Conservation (phyloP, 1,284 basidiomycete species). For the Moesziomyces sp. region DNA sequence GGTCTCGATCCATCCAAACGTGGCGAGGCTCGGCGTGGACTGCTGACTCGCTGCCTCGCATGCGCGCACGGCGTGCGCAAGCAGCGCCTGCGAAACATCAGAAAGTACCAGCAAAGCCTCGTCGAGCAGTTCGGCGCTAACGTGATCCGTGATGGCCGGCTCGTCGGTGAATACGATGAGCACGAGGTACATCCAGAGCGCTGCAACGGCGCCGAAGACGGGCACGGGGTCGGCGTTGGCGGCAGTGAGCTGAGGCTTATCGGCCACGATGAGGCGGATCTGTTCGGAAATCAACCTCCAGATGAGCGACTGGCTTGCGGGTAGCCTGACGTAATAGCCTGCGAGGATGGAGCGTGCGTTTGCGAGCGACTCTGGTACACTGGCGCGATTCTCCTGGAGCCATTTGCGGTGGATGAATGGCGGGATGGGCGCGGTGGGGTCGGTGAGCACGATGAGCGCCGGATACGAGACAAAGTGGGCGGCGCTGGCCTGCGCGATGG, state of each 20-base stretch:
- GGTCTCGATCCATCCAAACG: slow-evolving; percentile 51
- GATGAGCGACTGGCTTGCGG: slow-evolving; percentile 51
- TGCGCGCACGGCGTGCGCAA: slow-evolving; percentile 12
- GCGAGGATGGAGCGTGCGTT: slow-evolving; percentile 55
- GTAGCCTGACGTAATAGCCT: slow-evolving; percentile 56
- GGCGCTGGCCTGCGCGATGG: slow-evolving; percentile 56
- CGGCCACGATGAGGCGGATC: slow-evolving; percentile 21
- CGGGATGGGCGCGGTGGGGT: slow-evolving; percentile 59
- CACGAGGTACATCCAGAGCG: slow-evolving; percentile 61
- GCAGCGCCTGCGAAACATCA: slow-evolving; percentile 37
- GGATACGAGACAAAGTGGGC: slow-evolving; percentile 60
- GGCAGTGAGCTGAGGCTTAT: slow-evolving; percentile 11
- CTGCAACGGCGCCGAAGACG: slow-evolving; percentile 50
- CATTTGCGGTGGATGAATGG: slow-evolving; percentile 61
- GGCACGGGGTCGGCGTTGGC: slow-evolving; percentile 23
- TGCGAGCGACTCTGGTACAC: slow-evolving; percentile 50
- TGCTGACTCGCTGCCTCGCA: slow-evolving; percentile 10
- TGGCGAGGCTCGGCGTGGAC: slow-evolving; percentile 12
- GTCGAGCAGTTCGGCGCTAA: slow-evolving; percentile 47
- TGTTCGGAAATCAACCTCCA: slow-evolving; percentile 54
- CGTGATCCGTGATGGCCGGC: slow-evolving; percentile 37
- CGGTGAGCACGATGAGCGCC: slow-evolving; percentile 59
- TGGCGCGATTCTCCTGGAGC: slow-evolving; percentile 52
- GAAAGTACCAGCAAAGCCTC: slow-evolving; percentile 45
- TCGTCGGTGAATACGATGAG: slow-evolving; percentile 56